phyloP scores from a whole-genome alignment of 371 early-diverging fungal species.

The Rhizopus microsporus region DNA sequence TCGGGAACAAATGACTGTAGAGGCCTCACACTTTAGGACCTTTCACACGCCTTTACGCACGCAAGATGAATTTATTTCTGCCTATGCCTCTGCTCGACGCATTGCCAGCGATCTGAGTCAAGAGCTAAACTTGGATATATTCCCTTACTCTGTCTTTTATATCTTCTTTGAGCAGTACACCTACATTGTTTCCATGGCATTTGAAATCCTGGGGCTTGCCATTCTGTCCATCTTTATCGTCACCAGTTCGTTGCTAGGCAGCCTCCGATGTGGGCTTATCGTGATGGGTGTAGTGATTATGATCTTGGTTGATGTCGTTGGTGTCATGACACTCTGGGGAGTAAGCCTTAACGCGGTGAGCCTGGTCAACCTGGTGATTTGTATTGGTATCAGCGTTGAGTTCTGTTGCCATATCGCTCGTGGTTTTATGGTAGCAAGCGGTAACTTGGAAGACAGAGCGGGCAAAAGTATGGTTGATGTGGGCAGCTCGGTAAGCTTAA shows the following conservation, averaged over 20 bases:
- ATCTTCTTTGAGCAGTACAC: constrained; percentile 81
- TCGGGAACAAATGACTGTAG: constrained; percentile 34
- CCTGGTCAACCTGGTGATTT: constrained; percentile 76
- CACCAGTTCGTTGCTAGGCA: constrained; percentile 59
- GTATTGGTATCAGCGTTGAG: constrained; percentile 79
- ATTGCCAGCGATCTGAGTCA: constrained; percentile 60
- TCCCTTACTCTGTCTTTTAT: constrained; percentile 76
- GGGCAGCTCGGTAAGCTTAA: constrained; percentile 63
- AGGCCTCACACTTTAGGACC: constrained; percentile 70
- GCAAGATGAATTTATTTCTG: constrained; percentile 70
- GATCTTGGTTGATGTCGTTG: constrained; percentile 68
- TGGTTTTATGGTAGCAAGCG: constrained; percentile 59
- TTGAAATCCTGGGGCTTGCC: constrained; percentile 56
- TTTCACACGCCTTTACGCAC: constrained; percentile 66
- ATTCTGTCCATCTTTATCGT: constrained; percentile 64
- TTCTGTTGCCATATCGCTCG: constrained; percentile 76
- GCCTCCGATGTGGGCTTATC: constrained; percentile 56
- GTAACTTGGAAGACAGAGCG: constrained; percentile 46
- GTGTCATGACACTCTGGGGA: constrained; percentile 68
- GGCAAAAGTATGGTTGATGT: constrained; percentile 62
- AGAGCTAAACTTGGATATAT: constrained; percentile 55
- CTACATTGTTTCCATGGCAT: constrained; percentile 59
- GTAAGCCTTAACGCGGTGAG: constrained; percentile 74
- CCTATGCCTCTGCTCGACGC: constrained; percentile 63
- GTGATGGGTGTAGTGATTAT: constrained; percentile 63